These are phyloP conservation scores for Coprinopsis strossmayeri DNA, from an alignment of 768 basidiomycete genomes.

Conservation along the genomic window DNA sequence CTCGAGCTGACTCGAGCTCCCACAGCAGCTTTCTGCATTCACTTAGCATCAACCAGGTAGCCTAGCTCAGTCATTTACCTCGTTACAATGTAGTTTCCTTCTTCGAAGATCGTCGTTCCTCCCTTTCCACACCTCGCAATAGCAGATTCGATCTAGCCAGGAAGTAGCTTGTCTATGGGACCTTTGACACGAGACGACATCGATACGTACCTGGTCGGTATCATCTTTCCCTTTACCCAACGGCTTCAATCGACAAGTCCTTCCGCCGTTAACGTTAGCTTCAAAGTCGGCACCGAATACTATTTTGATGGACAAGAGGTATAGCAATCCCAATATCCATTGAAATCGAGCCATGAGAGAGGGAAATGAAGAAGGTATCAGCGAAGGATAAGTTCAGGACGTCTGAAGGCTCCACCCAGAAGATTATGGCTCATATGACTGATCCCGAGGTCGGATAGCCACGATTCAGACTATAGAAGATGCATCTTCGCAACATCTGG, in stretches of 20 bases:
- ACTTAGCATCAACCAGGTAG: not conserved
- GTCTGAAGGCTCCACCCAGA: not conserved
- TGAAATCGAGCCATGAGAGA: not conserved
- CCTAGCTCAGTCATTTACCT: slow-evolving; percentile 21
- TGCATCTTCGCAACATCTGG: not conserved
- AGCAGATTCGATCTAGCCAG: slow-evolving; percentile 37
- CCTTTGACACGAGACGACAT: not conserved
- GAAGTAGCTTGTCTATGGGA: not conserved
- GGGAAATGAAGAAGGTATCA: too few species aligned
- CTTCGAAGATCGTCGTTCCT: slow-evolving; percentile 37
- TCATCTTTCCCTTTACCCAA: slow-evolving; percentile 33
- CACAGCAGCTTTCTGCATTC: slow-evolving; percentile 44
- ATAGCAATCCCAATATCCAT: not conserved
- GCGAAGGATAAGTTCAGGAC: too few species aligned
- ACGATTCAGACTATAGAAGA: not conserved
- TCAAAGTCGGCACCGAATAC: not conserved
- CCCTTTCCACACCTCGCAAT: slow-evolving; percentile 42
- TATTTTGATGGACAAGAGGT: not conserved
- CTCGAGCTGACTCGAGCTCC: slow-evolving; percentile 35
- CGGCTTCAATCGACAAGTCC: slow-evolving; percentile 18
- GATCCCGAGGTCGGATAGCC: not conserved
- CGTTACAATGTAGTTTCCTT: slow-evolving; percentile 46
- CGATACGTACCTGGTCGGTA: slow-evolving; percentile 26
- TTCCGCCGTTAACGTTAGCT: not conserved
- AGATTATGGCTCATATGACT: not conserved